phyloP scores from a whole-genome alignment of 192 early-diverging fungal species.

The Obelidium mucronatum region DNA sequence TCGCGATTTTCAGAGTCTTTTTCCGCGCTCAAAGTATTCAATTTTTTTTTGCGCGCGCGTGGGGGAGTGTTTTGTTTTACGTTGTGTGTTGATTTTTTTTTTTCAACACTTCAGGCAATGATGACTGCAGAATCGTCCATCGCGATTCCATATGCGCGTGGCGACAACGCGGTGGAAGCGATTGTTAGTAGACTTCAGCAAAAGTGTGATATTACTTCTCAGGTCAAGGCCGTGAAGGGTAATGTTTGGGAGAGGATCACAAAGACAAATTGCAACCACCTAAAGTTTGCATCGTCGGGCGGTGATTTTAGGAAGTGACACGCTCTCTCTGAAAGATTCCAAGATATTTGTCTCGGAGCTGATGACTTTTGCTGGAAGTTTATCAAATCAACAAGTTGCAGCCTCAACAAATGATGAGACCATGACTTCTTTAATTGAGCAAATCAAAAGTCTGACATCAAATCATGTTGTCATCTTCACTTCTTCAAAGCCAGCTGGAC shows the following conservation, averaged over 20 bases:
- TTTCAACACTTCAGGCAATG: neutral
- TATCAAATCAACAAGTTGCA: neutral
- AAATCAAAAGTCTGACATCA: neutral
- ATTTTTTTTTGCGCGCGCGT: neutral
- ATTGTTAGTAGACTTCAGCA: neutral
- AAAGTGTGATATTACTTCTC: neutral
- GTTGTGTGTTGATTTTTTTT: neutral
- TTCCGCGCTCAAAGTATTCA: conserved; percentile 11
- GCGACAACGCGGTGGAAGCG: neutral
- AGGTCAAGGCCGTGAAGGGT: neutral
- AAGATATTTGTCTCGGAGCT: neutral
- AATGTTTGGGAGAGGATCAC: neutral
- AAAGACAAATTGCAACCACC: neutral
- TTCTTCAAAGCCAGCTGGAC: conserved; percentile 1
- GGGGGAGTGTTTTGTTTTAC: neutral
- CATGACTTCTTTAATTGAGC: conserved; percentile 5
- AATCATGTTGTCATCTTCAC: conserved; percentile 20
- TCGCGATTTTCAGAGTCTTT: conserved; percentile 14
- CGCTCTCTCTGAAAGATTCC: neutral
- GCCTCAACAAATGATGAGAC: neutral
- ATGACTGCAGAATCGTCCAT: neutral
- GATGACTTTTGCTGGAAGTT: neutral
- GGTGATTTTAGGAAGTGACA: neutral
- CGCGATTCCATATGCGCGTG: conserved; percentile 17
- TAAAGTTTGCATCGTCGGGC: no score